phyloP scores from a whole-genome alignment of 2,329 filamentous ascomycete species.

The Botrytis aclada region DNA sequence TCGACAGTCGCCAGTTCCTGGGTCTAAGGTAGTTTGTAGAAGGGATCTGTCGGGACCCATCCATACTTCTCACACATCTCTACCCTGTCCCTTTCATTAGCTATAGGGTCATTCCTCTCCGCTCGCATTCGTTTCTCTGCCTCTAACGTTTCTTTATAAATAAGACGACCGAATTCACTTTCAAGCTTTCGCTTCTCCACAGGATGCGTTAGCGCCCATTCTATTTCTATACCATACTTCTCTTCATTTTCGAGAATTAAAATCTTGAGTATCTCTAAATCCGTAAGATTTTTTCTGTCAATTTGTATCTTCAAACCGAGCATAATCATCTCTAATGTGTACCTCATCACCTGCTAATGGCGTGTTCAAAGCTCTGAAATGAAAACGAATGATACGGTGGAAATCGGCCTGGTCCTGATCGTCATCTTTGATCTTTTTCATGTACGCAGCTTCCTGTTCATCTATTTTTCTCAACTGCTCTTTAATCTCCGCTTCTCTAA shows the following conservation, averaged over 20 bases:
- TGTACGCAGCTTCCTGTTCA: neutral
- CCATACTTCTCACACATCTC: neutral
- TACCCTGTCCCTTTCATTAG: neutral
- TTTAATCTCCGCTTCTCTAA: neutral
- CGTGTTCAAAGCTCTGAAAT: neutral
- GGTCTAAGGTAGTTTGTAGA: neutral
- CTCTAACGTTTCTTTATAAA: fast-evolving
- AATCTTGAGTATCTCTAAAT: neutral
- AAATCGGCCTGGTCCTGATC: neutral
- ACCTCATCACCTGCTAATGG: neutral
- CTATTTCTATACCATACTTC: neutral
- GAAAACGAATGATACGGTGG: neutral
- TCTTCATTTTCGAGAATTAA: neutral
- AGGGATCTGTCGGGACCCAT: neutral
- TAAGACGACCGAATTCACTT: fast-evolving
- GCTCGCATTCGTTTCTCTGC: neutral
- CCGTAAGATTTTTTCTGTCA: neutral
- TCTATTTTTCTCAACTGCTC: neutral
- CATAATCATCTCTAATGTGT: neutral
- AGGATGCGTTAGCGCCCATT: neutral
- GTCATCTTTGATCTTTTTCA: fast-evolving
- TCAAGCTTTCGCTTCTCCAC: neutral
- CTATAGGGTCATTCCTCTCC: neutral
- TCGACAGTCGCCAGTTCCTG: neutral
- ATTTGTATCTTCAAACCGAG: too few relatives aligned